Evolutionary conservation across 768 basidiomycete species (phyloP).

Genomic region (Boletus barrowsii): DNA sequence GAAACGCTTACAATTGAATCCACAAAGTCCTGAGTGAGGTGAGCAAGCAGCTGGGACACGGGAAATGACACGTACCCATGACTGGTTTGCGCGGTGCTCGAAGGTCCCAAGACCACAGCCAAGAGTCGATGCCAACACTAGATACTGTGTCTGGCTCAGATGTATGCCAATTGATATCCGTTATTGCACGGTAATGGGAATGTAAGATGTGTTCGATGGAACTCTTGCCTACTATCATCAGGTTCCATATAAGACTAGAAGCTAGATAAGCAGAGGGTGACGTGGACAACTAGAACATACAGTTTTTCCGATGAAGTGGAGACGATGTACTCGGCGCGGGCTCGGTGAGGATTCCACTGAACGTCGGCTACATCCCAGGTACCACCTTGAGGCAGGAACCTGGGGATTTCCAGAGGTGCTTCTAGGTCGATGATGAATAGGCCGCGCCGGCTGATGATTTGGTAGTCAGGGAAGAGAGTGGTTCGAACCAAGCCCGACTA

Average conservation of each 20-base stretch:
- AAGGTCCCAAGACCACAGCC: constrained; percentile 94
- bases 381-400: constrained; percentile 94
- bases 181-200: constrained; percentile 92
- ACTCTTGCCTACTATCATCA: constrained; percentile 67
- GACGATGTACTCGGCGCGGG: constrained; percentile 75
- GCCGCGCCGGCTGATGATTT: constrained; percentile 63
- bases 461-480: neutral
- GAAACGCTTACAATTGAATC: constrained; percentile 47
- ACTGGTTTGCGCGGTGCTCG: constrained; percentile 66
- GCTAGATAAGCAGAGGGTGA: neutral
- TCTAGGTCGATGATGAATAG: constrained; percentile 95
- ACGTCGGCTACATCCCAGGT: constrained; percentile 95
- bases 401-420: constrained; percentile 79
- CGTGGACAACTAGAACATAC: constrained; percentile 39
- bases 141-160: constrained; percentile 80
- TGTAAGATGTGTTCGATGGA: constrained; percentile 83
- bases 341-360: constrained; percentile 86
- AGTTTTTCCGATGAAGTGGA: constrained; percentile 88
- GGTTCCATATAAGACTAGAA: constrained; percentile 87
- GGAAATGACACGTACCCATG: constrained; percentile 42
- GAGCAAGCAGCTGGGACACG: neutral
- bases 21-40: constrained; percentile 45
- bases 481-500: neutral
- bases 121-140: constrained; percentile 91
- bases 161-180: constrained; percentile 97